These are phyloP conservation scores for Ustilago sp. DNA, from an alignment of 1,284 basidiomycete species.

Conservation along the genomic window DNA sequence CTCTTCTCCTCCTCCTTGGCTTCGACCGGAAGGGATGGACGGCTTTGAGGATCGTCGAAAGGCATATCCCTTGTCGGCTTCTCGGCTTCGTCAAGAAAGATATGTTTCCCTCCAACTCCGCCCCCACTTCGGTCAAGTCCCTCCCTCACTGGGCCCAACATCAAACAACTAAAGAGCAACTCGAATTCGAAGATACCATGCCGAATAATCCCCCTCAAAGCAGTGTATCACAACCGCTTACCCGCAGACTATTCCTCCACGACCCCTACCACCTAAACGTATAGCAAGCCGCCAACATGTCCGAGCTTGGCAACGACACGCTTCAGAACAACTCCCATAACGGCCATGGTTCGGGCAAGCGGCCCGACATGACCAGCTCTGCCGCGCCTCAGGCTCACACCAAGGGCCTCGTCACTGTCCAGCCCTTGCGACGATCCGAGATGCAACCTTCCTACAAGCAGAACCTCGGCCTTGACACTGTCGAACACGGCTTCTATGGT, in stretches of 20 bases:
- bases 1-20: conserved; percentile 5
- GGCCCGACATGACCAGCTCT: conserved; percentile 16
- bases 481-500: conserved; percentile 60
- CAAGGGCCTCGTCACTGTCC: conserved; percentile 72
- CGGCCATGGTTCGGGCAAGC: conserved; percentile 17
- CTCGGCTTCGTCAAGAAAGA: not conserved
- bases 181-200: too few relatives aligned
- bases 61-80: conserved; percentile 8
- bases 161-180: too few relatives aligned
- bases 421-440: conserved; percentile 82
- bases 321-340: conserved; percentile 16
- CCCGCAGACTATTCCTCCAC: not conserved
- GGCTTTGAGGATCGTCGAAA: not conserved
- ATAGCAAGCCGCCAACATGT: conserved; percentile 16
- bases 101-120: too few relatives aligned
- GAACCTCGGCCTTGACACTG: conserved; percentile 44
- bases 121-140: not conserved
- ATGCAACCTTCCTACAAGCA: conserved; percentile 62
- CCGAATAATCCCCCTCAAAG: too few relatives aligned
- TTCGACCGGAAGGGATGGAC: conserved; percentile 2
- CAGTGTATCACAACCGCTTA: too few relatives aligned
- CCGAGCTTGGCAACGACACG: conserved; percentile 23
- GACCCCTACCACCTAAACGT: not conserved
- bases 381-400: conserved; percentile 8
- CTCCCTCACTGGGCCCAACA: too few relatives aligned